Conservation (phyloP, 2,329 filamentous ascomycete species). For the Fusarium citri region DNA sequence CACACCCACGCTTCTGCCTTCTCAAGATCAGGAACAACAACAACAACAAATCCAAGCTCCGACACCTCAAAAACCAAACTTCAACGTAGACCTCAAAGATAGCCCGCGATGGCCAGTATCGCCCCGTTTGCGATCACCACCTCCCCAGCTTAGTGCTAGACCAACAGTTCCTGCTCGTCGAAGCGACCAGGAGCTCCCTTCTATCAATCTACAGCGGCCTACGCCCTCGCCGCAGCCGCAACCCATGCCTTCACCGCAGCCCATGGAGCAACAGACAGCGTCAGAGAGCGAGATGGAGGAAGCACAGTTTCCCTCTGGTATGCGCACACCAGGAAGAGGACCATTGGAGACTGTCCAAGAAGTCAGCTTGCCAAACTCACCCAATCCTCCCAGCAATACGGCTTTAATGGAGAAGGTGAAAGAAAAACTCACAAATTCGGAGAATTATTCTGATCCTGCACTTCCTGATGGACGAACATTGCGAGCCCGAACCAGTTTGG, state of each 20-base stretch:
- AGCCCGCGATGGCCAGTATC: conserved; percentile 81
- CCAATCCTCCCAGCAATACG: conserved; percentile 61
- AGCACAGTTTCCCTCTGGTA: conserved; percentile 59
- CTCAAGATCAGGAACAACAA: conserved; percentile 68
- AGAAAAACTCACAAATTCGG: conserved; percentile 59
- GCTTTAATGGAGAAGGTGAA: conserved; percentile 63
- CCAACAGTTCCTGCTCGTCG: conserved; percentile 59
- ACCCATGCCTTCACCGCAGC: conserved; percentile 58
- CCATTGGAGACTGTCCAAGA: conserved; percentile 92
- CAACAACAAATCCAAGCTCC: conserved; percentile 68
- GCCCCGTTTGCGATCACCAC: conserved; percentile 81
- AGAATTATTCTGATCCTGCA: conserved; percentile 56
- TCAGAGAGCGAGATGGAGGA: conserved; percentile 68
- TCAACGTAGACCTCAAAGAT: conserved; percentile 63
- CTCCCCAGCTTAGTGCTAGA: conserved; percentile 63
- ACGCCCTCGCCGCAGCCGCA: conserved; percentile 59
- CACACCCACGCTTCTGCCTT: conserved; percentile 73
- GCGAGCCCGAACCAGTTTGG: conserved; percentile 60
- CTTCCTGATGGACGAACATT: conserved; percentile 56
- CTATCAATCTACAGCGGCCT: conserved; percentile 65
- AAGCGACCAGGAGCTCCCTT: conserved; percentile 62
- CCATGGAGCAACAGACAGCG: conserved; percentile 53
- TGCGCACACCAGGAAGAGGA: conserved; percentile 70
- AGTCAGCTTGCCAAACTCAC: conserved; percentile 81
- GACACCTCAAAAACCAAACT: conserved; percentile 71